Conservation (phyloP, 73 alveolate species). For the Paramecium pentaurelia region DNA sequence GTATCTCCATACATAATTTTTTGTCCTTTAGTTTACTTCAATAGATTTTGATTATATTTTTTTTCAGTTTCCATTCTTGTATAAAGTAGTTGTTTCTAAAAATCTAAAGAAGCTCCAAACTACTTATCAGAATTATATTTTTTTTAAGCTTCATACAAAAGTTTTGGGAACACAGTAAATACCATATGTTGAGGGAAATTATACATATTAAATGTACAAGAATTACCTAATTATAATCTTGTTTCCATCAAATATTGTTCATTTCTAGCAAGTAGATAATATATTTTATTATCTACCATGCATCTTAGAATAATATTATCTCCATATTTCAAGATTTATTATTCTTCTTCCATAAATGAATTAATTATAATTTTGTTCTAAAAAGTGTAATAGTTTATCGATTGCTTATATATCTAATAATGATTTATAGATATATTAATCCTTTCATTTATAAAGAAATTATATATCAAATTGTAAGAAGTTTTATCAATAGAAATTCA, state of each 20-base stretch:
- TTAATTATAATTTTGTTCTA: neutral
- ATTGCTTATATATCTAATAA: neutral
- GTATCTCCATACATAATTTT: constrained; percentile 27
- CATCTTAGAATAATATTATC: constrained; percentile 1
- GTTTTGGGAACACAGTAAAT: constrained; percentile 20
- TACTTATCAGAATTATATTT: neutral
- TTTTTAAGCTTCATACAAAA: constrained; percentile 27
- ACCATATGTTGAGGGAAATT: constrained; percentile 1
- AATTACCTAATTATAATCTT: neutral
- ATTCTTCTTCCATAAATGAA: constrained; percentile 31
- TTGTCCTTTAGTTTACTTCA: neutral
- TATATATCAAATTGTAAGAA: no score
- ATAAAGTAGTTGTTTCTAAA: neutral
- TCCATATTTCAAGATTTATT: neutral
- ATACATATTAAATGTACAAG: constrained; percentile 39
- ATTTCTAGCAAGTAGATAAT: neutral
- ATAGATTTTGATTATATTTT: neutral
- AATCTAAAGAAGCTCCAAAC: neutral
- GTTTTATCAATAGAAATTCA: no score
- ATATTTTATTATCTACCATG: neutral
- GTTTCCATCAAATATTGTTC: constrained; percentile 6
- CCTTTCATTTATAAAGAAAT: no score
- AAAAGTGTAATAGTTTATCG: neutral
- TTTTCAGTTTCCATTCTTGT: constrained; percentile 43
- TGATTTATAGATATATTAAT: no score